Base-by-base conservation (phyloP, 495 filamentous ascomycete species). In the Hapsidospora chrysogenum region DNA sequence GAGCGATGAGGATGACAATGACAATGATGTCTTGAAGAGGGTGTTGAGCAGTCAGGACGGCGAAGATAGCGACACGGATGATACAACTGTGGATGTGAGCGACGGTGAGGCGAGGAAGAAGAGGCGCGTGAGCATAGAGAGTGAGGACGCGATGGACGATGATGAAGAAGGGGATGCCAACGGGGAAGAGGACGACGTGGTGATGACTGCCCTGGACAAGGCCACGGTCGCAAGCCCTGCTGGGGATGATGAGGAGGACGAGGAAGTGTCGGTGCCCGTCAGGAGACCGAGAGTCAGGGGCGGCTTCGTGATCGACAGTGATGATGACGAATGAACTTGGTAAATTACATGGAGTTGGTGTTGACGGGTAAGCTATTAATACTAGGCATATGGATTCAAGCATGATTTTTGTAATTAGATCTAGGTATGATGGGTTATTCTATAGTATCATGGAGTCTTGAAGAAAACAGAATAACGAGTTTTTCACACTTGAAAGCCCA, bases 291-390 rank as follows among this genome's bases (percentile, higher is more conserved):
- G 49, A 19, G 46, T 52, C 10, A 53, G 53, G 33, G 56, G 57
- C 18, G 62, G 61, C 10, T 66, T 69, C 39, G 47, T 67, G 33
- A 43, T 65, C 28, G 64, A 68, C 38, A 66, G 63, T 32, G 60
- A 58, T 47, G 60, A 64, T 31, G 60, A 63, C 34, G 57, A 55
- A 17, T 47, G 58, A 45, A 26, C 23, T 26, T 6, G 23, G n/a
- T n/a, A 6, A 26, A 6, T 6, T 6, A 26, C 23, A 26, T 26
- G 23, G 23, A 26, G 23, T 26, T 26, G n/a, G n/a, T n/a, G n/a
- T n/a, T n/a, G n/a, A n/a, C n/a, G n/a, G n/a, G n/a, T n/a, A n/a
- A n/a, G n/a, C n/a, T n/a, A n/a, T n/a, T n/a, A n/a, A n/a, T n/a
- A n/a, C n/a, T n/a, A n/a, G n/a, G n/a, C n/a, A n/a, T n/a, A n/a